Percentiles rank a stretch among this genome's conserved stretches.
Conservation (phyloP, 345 rosid species). For the Clausena lansium region DNA sequence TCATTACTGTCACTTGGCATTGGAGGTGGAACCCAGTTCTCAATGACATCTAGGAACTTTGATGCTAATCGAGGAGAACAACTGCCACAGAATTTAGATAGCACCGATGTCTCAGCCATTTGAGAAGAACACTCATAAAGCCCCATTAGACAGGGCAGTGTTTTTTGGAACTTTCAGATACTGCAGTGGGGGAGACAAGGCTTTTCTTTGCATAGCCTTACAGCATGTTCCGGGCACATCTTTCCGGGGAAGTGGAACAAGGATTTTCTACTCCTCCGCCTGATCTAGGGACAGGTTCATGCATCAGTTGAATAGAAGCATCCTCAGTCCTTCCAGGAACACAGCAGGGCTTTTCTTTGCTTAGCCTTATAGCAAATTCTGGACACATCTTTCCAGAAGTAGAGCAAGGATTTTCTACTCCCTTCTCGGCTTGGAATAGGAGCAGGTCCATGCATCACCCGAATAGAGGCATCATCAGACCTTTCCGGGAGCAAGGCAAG, state of each 20-base stretch:
- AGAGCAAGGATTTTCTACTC: conserved; percentile 27
- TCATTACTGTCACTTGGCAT: conserved; percentile 20
- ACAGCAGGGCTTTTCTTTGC: conserved; percentile 17
- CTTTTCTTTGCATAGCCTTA: conserved; percentile 23
- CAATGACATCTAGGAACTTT: conserved; percentile 37
- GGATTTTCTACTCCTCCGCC: conserved; percentile 24
- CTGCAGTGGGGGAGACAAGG: neutral
- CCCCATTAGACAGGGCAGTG: conserved; percentile 4
- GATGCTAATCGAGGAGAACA: conserved; percentile 35
- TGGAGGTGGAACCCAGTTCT: conserved; percentile 39
- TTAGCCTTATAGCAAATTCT: conserved; percentile 11
- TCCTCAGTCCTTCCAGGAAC: conserved; percentile 7
- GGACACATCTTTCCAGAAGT: conserved; percentile 18
- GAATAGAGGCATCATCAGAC: conserved; percentile 7
- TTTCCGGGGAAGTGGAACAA: conserved; percentile 27
- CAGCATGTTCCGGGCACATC: conserved; percentile 8
- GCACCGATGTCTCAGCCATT: neutral
- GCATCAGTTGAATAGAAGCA: neutral
- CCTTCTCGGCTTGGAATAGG: conserved; percentile 25
- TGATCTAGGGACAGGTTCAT: conserved; percentile 21
- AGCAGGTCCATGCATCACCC: conserved; percentile 17
- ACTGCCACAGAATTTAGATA: conserved; percentile 22
- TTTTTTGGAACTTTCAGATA: neutral
- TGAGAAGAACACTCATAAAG: conserved; percentile 8
- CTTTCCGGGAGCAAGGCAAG: conserved; percentile 34